Conservation (phyloP, 2,329 filamentous ascomycete species). For the Penicillium hordei region DNA sequence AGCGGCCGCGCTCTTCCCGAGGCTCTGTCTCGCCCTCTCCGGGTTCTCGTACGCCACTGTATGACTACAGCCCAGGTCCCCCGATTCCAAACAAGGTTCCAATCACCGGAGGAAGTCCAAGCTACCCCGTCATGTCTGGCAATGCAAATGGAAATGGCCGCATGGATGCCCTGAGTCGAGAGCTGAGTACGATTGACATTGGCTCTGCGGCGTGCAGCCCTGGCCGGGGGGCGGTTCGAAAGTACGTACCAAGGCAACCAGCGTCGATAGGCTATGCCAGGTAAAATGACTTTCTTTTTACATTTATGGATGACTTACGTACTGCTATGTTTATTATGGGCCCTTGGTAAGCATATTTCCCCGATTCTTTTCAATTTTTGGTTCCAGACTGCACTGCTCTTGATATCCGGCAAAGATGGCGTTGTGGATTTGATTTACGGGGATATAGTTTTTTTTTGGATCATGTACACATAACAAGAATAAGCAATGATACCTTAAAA, state of each 20-base stretch:
- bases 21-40: slow-evolving; percentile 34
- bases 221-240: slow-evolving; percentile 30
- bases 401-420: slow-evolving; percentile 12
- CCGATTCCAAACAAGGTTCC: slow-evolving; percentile 48
- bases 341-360: slow-evolving; percentile 5
- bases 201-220: slow-evolving; percentile 38
- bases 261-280: slow-evolving; percentile 32
- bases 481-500: slow-evolving; percentile 6
- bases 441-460: background rate
- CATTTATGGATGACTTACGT: slow-evolving; percentile 19
- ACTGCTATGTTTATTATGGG: slow-evolving; percentile 11
- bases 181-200: slow-evolving; percentile 55
- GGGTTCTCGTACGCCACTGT: slow-evolving; percentile 31
- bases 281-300: slow-evolving; percentile 18
- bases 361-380: background rate
- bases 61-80: slow-evolving; percentile 36
- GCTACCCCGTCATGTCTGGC: slow-evolving; percentile 30
- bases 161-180: slow-evolving; percentile 56
- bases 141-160: slow-evolving; percentile 27
- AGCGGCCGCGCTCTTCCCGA: slow-evolving; percentile 27
- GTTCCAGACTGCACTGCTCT: slow-evolving; percentile 5
- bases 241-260: slow-evolving; percentile 32
- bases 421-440: slow-evolving; percentile 2
- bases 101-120: slow-evolving; percentile 33
- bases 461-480: background rate